Base-by-base conservation (phyloP, 2,329 filamentous ascomycete genomes). In the Claviceps arundinis region DNA sequence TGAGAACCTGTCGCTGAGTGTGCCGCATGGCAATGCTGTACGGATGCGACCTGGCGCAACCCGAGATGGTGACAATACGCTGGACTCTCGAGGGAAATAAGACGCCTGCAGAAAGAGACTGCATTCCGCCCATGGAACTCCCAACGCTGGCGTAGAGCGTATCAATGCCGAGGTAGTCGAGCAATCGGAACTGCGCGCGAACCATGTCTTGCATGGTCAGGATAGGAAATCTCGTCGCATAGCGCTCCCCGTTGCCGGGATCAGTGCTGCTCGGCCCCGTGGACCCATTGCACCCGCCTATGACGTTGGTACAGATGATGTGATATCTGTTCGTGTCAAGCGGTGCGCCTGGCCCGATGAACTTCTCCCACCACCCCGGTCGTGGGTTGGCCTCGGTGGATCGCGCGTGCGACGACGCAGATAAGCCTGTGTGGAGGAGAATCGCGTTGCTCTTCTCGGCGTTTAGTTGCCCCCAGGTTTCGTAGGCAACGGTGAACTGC, bases 11-110 rank as follows among this genome's bases (percentile, higher is more conserved):
- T 30, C 93, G 83, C 69, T 98, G 93, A 0, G 91, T 95, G 69
- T 98, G 93, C 51, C 93, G 83, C 91, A 98, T 96, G 37, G 93
- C 93, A 65, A 98, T 95, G 67, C 90, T 95, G 72, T 98, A 98
- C 0, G 93, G 93, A 65, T 98, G 93, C 60, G 87, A 94, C 57
- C 93, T 78, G 0, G 91, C 93, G 67, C 93, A 98, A 13, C 91
- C 93, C 62, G 87, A 94, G 63, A 97, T 93, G 61, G 84, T 91
- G 40, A 89, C 87, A 56, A 98, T 80, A 58, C 85, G 83, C 41
- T 82, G 82, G 2, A 98, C 85, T 37, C 91, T 79, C 41, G 87
- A 80, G 0, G 89, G 87, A 65, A 91, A 95, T 34, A 95, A 70
- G 1, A 87, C 81, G 3, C 88, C 93, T 0, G 89, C 87, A 7